phyloP scores from a whole-genome alignment of 2,329 filamentous ascomycete genomes.

The Monilinia laxa region DNA sequence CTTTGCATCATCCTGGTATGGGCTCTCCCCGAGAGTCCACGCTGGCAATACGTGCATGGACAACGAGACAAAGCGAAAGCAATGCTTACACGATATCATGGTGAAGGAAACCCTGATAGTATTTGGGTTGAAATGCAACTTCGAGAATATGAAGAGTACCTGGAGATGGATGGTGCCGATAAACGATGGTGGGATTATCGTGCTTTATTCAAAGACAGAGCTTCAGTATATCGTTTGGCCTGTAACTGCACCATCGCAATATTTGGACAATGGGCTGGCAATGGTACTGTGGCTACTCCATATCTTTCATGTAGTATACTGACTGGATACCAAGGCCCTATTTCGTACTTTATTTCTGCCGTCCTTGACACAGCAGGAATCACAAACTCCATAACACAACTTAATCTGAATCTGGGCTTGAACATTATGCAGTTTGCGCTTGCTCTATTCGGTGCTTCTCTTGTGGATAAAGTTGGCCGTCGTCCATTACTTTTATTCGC shows the following conservation, averaged over 20 bases:
- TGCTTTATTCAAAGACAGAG: conserved; percentile 51
- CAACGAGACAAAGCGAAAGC: conserved; percentile 40
- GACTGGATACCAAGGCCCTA: conserved; percentile 28
- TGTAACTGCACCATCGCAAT: conserved; percentile 51
- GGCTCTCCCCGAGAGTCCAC: conserved; percentile 50
- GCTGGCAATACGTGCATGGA: conserved; percentile 45
- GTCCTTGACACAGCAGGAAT: conserved; percentile 53
- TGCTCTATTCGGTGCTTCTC: conserved; percentile 52
- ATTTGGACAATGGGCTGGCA: conserved; percentile 52
- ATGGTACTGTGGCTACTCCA: conserved; percentile 26
- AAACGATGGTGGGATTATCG: conserved; percentile 57
- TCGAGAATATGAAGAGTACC: conserved; percentile 50
- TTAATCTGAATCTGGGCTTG: conserved; percentile 54
- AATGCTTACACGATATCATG: conserved; percentile 51
- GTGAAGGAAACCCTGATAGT: conserved; percentile 51
- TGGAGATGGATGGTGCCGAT: conserved; percentile 51
- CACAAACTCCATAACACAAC: conserved; percentile 47
- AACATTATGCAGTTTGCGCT: conserved; percentile 54
- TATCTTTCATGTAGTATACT: conserved; percentile 9
- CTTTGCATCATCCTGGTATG: conserved; percentile 47
- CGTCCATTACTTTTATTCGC: conserved; percentile 53
- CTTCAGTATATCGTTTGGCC: conserved; percentile 50
- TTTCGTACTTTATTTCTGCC: conserved; percentile 55
- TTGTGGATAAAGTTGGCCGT: conserved; percentile 58
- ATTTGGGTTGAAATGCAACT: conserved; percentile 53